phyloP scores from a whole-genome alignment of 768 basidiomycete genomes.

The Boletus vinaceobasis region DNA sequence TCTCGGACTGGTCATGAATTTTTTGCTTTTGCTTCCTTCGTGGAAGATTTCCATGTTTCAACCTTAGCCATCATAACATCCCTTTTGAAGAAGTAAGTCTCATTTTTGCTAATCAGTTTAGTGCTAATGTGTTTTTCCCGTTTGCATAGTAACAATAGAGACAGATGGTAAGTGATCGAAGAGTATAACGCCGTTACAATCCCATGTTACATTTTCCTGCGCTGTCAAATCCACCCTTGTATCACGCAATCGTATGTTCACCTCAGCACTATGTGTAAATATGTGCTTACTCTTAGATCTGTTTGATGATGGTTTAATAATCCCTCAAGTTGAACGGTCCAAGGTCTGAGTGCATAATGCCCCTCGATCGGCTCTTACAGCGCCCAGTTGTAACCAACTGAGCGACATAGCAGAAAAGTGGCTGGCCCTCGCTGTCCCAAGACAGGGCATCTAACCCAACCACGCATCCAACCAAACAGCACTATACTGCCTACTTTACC shows the following conservation, averaged over 20 bases:
- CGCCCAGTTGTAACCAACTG: constrained; percentile 51
- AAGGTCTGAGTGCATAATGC: constrained; percentile 73
- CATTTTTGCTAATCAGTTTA: background rate
- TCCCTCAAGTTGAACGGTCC: constrained; percentile 46
- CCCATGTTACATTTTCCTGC: background rate
- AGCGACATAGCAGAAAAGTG: constrained; percentile 67
- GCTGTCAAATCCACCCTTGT: background rate
- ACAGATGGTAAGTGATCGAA: background rate
- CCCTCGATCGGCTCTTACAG: constrained; percentile 60
- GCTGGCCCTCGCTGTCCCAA: constrained; percentile 33
- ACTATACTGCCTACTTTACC: background rate
- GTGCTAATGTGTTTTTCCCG: background rate
- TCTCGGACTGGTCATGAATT: constrained; percentile 25
- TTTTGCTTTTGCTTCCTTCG: constrained; percentile 12
- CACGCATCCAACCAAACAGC: too few species aligned
- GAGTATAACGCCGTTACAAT: background rate
- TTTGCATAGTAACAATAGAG: background rate
- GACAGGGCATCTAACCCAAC: too few species aligned
- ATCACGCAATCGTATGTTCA: background rate
- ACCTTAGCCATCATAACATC: background rate
- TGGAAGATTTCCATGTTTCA: background rate
- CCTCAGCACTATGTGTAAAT: background rate
- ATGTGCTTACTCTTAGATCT: too few species aligned
- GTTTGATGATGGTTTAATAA: background rate
- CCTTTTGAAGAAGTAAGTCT: background rate